Evolutionary conservation across 768 basidiomycete species (phyloP).

Genomic region (Lentinula raphanica): DNA sequence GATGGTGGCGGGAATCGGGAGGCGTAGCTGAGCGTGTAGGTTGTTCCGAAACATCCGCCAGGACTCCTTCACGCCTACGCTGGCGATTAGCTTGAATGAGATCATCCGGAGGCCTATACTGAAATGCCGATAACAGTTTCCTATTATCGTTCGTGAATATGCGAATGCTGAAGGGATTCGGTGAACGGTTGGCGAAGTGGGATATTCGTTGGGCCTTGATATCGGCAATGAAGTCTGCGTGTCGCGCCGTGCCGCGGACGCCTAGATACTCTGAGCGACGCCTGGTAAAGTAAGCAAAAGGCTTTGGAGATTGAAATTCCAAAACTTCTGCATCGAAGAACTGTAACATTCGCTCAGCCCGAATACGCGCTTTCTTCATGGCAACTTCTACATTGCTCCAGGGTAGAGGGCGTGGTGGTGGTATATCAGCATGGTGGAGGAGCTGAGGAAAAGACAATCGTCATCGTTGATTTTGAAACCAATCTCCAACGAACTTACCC

Average conservation of each 20-base stretch:
- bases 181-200: not conserved
- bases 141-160: not conserved
- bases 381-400: too few species aligned
- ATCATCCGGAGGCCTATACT: not conserved
- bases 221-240: too few species aligned
- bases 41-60: not conserved
- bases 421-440: too few species aligned
- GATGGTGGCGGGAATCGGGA: not conserved
- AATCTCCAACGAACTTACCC: too few species aligned
- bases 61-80: not conserved
- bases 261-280: not conserved
- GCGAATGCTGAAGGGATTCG: not conserved
- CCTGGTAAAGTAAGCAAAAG: not conserved
- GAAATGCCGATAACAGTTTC: not conserved
- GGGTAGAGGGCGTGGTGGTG: too few species aligned
- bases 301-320: not conserved
- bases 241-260: too few species aligned
- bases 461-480: too few species aligned
- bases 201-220: too few species aligned
- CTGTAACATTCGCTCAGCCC: not conserved
- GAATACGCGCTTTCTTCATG: too few species aligned
- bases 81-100: not conserved
- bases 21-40: not conserved
- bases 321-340: not conserved
- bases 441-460: too few species aligned